Evolutionary conservation across 176 grass and related monocot genomes (phyloP), one percentile per base, ranked within the genome.

Genomic region (Poa annua): DNA sequence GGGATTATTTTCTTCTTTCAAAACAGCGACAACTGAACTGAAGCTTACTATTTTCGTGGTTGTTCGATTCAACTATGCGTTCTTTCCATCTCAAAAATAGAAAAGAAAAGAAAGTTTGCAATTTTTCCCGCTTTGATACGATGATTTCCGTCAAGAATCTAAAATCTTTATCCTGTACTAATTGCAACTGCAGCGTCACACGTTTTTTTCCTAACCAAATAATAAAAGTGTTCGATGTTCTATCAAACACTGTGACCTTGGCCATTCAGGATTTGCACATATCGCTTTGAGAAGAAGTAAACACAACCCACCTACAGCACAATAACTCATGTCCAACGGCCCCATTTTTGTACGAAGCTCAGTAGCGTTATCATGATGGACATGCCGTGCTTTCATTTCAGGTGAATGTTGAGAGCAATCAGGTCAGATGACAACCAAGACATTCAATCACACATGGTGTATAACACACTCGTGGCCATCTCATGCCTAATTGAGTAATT

Each of bases 11-110:
- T 48, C 10, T 14, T 48, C 47, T 48, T 10, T 79, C 8, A 79
- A 24, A 79, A 79, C 57, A 64, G 57, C 24, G 39, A 49, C 57
- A 79, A 33, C 16, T 64, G 29, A 64, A 79, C 41, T 79, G 56
- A 79, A 63, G 26, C 73, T 75, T 48, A 14, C 21, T 63, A 19
- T 8, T 78, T 78, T 64, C 24, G 9, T 79, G 15, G 24, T 8
- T 48, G 42, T 64, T 32, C 9, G 47, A 64, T 47, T 79, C 5
- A n/a, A 42, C 15, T 19, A 9, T 33, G 16, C 15, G 10, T 20
- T 32, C 21, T 45, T 45, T 45, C 44, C 44, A 12, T 45, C 44
- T 12, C 41, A 45, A 45, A 45, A 41, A 41, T 1, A 7, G 4
- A 5, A 42, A 42, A 42, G 8, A 42, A 2, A 42, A 42, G 8